Percentiles rank a stretch among this genome's conserved stretches.
Evolutionary conservation across 2,329 filamentous ascomycete genomes (phyloP).

Genomic region (Curvularia lunata): DNA sequence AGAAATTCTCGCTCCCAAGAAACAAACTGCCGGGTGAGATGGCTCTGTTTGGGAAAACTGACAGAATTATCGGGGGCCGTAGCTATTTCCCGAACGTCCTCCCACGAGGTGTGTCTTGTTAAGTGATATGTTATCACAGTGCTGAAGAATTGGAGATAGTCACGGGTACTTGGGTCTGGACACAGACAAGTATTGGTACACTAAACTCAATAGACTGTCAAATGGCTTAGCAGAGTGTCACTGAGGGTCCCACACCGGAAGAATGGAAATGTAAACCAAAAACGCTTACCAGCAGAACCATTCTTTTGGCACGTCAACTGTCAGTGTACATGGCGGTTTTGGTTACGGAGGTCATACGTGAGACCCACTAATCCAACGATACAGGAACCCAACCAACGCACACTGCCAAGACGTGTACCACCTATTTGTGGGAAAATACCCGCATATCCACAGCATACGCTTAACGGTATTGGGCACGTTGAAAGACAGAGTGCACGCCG

Average conservation of each 20-base stretch:
- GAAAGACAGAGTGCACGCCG: conserved; percentile 6
- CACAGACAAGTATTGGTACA: not conserved
- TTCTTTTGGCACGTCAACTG: not conserved
- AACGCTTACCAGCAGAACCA: not conserved
- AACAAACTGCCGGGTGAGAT: conserved; percentile 17
- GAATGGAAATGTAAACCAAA: not conserved
- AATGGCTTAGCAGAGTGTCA: not conserved
- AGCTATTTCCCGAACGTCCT: conserved; percentile 5
- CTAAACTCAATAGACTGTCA: not conserved
- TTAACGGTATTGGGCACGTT: not conserved
- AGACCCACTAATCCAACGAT: not conserved
- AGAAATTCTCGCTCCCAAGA: conserved; percentile 28
- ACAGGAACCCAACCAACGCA: conserved; percentile 8
- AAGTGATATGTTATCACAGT: not conserved
- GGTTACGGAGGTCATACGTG: not conserved
- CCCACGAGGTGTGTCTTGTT: conserved; percentile 20
- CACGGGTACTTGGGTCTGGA: not conserved
- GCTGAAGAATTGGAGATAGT: not conserved
- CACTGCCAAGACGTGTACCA: conserved; percentile 28
- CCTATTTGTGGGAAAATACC: conserved; percentile 2
- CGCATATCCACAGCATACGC: conserved; percentile 13
- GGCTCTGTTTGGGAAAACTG: conserved; percentile 22
- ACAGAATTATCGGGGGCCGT: conserved; percentile 5
- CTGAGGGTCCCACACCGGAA: not conserved
- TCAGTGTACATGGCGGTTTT: not conserved